Conservation (phyloP, 1,284 basidiomycete species). For the Cryptococcus floricola region DNA sequence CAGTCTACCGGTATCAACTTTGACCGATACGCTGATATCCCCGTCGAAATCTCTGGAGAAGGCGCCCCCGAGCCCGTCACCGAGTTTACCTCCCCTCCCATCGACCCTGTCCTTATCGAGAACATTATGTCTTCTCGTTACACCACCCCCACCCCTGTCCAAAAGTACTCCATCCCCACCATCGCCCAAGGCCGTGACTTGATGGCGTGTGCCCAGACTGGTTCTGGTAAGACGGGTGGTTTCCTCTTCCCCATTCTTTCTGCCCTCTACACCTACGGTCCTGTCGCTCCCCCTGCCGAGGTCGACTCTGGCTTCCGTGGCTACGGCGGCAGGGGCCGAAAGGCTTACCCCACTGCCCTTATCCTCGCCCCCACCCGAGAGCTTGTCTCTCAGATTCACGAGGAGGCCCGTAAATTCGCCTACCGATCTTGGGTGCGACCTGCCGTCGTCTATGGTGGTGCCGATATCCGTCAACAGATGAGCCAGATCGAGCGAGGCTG, state of each 20-base stretch:
- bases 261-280: constrained; percentile 82
- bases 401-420: constrained; percentile 97
- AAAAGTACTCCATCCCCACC: constrained; percentile 99
- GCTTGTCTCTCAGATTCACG: constrained; percentile 98
- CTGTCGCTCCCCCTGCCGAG: constrained; percentile 58
- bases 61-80: constrained; percentile 90
- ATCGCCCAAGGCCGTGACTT: constrained; percentile 85
- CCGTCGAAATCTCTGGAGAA: constrained; percentile 94
- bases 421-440: constrained; percentile 99
- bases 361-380: constrained; percentile 98
- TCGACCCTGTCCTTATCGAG: constrained; percentile 89
- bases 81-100: constrained; percentile 81
- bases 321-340: constrained; percentile 62
- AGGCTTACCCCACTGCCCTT: constrained; percentile 92
- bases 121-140: constrained; percentile 93
- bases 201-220: constrained; percentile 99
- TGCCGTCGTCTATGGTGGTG: constrained; percentile 98
- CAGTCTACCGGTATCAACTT: constrained; percentile 98
- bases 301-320: constrained; percentile 47
- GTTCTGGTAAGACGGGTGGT: constrained; percentile 98
- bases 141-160: constrained; percentile 92
- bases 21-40: constrained; percentile 99
- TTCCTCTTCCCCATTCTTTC: constrained; percentile 99
- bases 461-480: constrained; percentile 93
- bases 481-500: constrained; percentile 94